Base-by-base conservation (phyloP, 768 basidiomycete species). In the Termitomyces sp. region DNA sequence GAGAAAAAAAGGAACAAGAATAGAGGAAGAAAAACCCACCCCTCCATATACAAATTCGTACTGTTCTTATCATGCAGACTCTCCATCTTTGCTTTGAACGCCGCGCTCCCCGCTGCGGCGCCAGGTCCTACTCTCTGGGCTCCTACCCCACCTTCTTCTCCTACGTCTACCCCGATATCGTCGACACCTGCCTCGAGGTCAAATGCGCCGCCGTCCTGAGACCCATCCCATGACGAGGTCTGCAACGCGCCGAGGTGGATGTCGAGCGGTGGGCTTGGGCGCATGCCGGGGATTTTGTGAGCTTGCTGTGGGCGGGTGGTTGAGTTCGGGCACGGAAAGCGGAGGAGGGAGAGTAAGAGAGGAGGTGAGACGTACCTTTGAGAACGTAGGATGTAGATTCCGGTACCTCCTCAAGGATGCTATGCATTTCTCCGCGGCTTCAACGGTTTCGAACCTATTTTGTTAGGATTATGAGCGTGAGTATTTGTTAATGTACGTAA, bases 381-480 rank as follows among this genome's bases (percentile, higher is more conserved):
- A 92, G 66, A 91, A 92, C 2, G 90, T 90, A 0, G 91, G 92
- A 66, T 94, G 91, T 42, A 93, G 72, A 67, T 92, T 90, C 44
- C 88, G 78, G 61, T 86, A 87, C 61, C 81, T 80, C 59, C 88
- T 76, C 48, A 94, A 74, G 1, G 83, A 74, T 14, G 83, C 75
- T 53, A 94, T 92, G 61, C 92, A 94, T 60, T 77, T 79, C 64
- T 87, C 86, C 0, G 91, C 91, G 27, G 83, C 79, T 2, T 86
- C 85, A 7, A 89, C 66, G 0, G 75, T 76, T 49, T 79, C 80
- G 67, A 90, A 94, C 57, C 90, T 93, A 13, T 20, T 41, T 41
- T 41, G 20, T n/a, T 41, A 10, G 8, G n/a, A 41, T 41, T 41
- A 41, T 41, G n/a, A 41, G 3, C 39, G n/a, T 41, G n/a, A 41